phyloP scores from a whole-genome alignment of 2,329 filamentous ascomycete species.

The Lachnellula cervina region DNA sequence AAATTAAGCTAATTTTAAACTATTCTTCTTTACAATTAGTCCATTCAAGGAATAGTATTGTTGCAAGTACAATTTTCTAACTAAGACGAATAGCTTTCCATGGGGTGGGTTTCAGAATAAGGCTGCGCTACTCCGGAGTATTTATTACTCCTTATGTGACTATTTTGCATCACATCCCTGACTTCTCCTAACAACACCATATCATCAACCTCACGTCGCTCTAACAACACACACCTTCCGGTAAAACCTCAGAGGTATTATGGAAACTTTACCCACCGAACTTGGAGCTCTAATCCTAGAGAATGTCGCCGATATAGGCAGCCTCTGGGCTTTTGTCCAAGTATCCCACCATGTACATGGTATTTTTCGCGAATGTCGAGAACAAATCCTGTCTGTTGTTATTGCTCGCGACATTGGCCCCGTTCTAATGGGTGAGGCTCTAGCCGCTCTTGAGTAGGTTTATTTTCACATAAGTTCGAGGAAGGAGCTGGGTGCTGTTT shows the following conservation, averaged over 20 bases:
- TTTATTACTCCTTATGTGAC: not conserved
- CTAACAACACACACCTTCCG: not conserved
- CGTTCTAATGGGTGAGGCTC: not conserved
- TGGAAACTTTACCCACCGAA: not conserved
- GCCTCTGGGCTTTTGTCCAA: conserved; percentile 5
- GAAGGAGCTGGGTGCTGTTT: too few relatives aligned
- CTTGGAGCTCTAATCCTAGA: not conserved
- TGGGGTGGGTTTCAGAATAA: not conserved
- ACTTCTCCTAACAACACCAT: not conserved
- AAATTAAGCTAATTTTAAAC: too few relatives aligned
- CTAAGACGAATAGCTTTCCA: too few relatives aligned
- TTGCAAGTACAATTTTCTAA: too few relatives aligned
- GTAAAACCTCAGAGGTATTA: not conserved
- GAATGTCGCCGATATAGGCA: conserved; percentile 2
- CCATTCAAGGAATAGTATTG: too few relatives aligned
- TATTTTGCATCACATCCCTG: not conserved
- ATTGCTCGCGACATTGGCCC: conserved; percentile 4
- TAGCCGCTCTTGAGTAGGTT: conserved; percentile 1
- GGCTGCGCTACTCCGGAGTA: too few relatives aligned
- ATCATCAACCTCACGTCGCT: not conserved
- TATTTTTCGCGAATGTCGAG: conserved; percentile 2
- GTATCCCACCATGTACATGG: conserved; percentile 1
- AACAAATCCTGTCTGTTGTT: conserved; percentile 1
- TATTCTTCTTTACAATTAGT: too few relatives aligned
- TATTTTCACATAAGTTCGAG: too few relatives aligned